Evolutionary conservation across 164 flowering plant genomes (phyloP).

Genomic region (Stephania cephalantha): DNA sequence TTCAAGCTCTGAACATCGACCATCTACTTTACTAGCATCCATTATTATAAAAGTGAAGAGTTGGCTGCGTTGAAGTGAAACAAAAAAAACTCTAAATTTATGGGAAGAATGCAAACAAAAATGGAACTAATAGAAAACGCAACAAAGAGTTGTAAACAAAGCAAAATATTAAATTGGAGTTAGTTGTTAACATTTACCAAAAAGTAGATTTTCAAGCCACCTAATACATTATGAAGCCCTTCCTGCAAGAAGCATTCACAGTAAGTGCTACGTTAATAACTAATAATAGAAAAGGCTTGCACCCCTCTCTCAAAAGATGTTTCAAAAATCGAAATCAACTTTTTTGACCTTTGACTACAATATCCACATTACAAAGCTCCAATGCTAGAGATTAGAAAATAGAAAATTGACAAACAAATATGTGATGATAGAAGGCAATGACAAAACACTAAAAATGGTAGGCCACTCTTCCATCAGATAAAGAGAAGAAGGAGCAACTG

Average conservation of each 20-base stretch:
- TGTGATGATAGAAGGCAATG: no score
- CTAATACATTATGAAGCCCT: not conserved
- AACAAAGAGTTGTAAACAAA: not conserved
- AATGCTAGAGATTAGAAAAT: no score
- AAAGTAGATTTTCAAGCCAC: slow-evolving; percentile 3
- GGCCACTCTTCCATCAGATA: no score
- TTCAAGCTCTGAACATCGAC: slow-evolving; percentile 30
- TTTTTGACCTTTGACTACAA: no score
- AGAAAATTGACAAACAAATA: no score
- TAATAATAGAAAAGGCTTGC: not conserved
- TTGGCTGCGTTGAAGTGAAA: slow-evolving; percentile 42
- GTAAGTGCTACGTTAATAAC: not conserved
- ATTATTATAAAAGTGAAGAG: slow-evolving; percentile 46
- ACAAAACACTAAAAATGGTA: no score
- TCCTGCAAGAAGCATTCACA: slow-evolving; percentile 1
- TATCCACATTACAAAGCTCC: no score
- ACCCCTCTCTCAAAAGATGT: not conserved
- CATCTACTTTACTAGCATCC: slow-evolving; percentile 46
- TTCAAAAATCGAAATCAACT: no score
- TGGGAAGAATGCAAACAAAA: not conserved
- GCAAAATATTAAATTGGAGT: not conserved
- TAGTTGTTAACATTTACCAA: slow-evolving; percentile 5
- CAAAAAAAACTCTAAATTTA: no score
- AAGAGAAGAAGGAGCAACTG: no score
- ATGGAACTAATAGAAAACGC: not conserved